These are phyloP conservation scores for Sonneratia caseolaris DNA, from an alignment of 345 rosid genomes.

Conservation along the genomic window DNA sequence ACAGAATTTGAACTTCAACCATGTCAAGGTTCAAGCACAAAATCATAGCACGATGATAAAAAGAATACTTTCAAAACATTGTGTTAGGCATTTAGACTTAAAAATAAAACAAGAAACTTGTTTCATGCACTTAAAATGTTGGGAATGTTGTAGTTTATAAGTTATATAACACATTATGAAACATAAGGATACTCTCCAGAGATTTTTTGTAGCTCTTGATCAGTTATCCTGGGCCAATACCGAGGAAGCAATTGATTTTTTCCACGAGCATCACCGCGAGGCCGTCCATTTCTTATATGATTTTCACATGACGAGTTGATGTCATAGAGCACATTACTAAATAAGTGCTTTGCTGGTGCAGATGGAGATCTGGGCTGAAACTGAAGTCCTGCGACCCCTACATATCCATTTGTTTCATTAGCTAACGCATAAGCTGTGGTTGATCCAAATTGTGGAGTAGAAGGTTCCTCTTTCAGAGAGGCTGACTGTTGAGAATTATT, in stretches of 20 bases:
- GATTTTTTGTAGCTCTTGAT: slow-evolving; percentile 56
- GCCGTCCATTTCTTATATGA: slow-evolving; percentile 45
- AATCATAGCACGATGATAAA: neutral
- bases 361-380: slow-evolving; percentile 32
- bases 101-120: neutral
- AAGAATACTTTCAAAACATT: neutral
- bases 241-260: slow-evolving; percentile 29
- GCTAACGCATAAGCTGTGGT: slow-evolving; percentile 32
- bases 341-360: slow-evolving; percentile 31
- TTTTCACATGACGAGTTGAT: slow-evolving; percentile 37
- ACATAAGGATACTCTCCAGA: slow-evolving; percentile 86
- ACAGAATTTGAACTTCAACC: slow-evolving; percentile 59
- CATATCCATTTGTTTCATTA: slow-evolving; percentile 48
- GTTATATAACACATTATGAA: neutral
- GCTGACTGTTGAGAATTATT: slow-evolving; percentile 32
- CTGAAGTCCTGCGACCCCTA: slow-evolving; percentile 28
- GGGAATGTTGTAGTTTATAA: slow-evolving; percentile 7
- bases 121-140: neutral
- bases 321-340: slow-evolving; percentile 39
- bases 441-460: slow-evolving; percentile 36
- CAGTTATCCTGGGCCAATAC: slow-evolving; percentile 74
- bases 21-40: slow-evolving; percentile 38
- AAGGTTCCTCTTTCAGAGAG: slow-evolving; percentile 45
- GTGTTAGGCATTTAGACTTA: neutral
- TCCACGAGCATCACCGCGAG: slow-evolving; percentile 54